A percentile compares a stretch with the other conserved stretches of the same genome.
Conservation (phyloP, 2,329 filamentous ascomycete species). For the Pestalotiopsis sp. region DNA sequence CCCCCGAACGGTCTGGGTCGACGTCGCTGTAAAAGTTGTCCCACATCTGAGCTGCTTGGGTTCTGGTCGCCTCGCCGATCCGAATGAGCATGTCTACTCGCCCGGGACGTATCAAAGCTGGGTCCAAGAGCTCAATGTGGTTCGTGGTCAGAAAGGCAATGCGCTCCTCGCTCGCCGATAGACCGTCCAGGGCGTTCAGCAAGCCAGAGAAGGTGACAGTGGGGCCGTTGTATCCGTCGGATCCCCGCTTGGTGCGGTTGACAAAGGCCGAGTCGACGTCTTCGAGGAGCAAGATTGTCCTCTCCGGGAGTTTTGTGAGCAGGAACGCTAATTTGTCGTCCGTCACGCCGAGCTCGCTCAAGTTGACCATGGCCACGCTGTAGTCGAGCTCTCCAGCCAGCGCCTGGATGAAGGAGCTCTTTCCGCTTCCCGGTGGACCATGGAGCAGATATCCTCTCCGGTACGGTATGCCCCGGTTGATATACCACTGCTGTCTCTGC, state of each 20-base stretch:
- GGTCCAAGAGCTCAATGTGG: slow-evolving; percentile 86
- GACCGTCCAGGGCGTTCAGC: slow-evolving; percentile 82
- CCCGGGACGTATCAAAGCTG: slow-evolving; percentile 86
- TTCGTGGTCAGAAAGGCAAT: slow-evolving; percentile 96
- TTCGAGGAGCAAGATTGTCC: slow-evolving; percentile 82
- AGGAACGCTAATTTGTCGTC: slow-evolving; percentile 89
- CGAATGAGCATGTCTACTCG: slow-evolving; percentile 92
- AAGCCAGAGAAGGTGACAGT: slow-evolving; percentile 94
- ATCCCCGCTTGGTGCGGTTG: slow-evolving; percentile 75
- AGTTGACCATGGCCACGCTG: slow-evolving; percentile 88
- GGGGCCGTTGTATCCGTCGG: slow-evolving; percentile 83
- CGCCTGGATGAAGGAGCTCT: slow-evolving; percentile 95
- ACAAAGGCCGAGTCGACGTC: slow-evolving; percentile 91
- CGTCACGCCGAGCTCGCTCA: slow-evolving; percentile 86
- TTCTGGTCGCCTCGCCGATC: slow-evolving; percentile 83
- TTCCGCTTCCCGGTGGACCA: slow-evolving; percentile 88
- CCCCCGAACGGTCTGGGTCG: slow-evolving; percentile 65
- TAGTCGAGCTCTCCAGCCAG: slow-evolving; percentile 91
- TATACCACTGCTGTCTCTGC: slow-evolving; percentile 80
- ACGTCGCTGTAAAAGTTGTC: slow-evolving; percentile 91
- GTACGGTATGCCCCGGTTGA: slow-evolving; percentile 93
- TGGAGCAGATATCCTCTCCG: slow-evolving; percentile 86
- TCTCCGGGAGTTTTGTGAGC: slow-evolving; percentile 80
- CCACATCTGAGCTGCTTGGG: slow-evolving; percentile 88
- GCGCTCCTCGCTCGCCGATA: slow-evolving; percentile 93